A percentile compares a stretch with the other conserved stretches of the same genome.
These are phyloP conservation scores for Sphaerulina vaccinii DNA, from an alignment of 2,329 filamentous ascomycete species.

Conservation along the genomic window DNA sequence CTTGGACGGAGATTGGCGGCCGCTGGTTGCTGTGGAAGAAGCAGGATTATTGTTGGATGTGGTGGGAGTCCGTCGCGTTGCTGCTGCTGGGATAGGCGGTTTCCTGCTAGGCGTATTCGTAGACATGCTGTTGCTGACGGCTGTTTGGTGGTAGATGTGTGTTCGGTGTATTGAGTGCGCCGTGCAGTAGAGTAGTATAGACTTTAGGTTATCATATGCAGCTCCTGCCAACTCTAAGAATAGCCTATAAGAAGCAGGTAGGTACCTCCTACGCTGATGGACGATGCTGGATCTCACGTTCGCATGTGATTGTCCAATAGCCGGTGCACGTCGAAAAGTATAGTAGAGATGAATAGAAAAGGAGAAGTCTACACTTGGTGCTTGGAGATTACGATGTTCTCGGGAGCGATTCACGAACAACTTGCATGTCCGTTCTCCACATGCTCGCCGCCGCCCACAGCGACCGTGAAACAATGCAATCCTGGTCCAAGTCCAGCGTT, in stretches of 20 bases:
- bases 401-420: neutral
- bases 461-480: no score
- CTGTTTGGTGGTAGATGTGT: neutral
- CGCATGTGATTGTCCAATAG: neutral
- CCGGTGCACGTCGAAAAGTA: neutral
- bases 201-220: no score
- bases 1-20: constrained; percentile 25
- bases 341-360: no score
- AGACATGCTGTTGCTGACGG: constrained; percentile 12
- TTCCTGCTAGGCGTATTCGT: constrained; percentile 24
- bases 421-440: no score
- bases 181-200: no score
- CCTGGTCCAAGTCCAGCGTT: no score
- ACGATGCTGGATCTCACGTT: no score
- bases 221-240: no score
- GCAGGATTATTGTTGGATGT: constrained; percentile 6
- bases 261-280: no score
- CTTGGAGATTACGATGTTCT: constrained; percentile 10
- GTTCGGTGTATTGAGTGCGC: neutral
- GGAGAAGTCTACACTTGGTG: no score
- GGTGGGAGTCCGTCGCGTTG: constrained; percentile 22
- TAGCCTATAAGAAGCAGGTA: no score
- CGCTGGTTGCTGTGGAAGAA: constrained; percentile 4
- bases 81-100: constrained; percentile 20
- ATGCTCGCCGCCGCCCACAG: no score